These are phyloP conservation scores for Halophytophthora polymorphica DNA, from an alignment of 352 stramenopile species.

Conservation along the genomic window DNA sequence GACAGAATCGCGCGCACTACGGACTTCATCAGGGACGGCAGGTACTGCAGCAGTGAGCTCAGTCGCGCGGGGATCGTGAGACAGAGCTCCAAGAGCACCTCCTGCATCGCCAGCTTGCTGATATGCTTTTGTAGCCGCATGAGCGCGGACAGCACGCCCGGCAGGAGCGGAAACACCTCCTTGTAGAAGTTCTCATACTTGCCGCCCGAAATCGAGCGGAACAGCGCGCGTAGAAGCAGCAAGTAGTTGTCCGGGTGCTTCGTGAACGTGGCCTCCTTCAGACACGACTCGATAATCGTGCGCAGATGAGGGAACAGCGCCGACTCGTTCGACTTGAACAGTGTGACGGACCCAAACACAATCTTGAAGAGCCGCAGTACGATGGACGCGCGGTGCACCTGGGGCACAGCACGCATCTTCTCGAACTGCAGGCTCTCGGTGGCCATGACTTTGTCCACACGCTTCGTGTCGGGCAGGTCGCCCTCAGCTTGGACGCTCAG, in stretches of 20 bases:
- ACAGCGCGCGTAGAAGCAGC: conserved; percentile 92
- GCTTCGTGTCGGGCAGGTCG: conserved; percentile 74
- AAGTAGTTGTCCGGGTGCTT: conserved; percentile 94
- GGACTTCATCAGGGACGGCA: conserved; percentile 95
- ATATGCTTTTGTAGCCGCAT: conserved; percentile 92
- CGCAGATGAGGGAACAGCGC: conserved; percentile 92
- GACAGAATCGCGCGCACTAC: conserved; percentile 94
- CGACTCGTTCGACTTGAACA: conserved; percentile 96
- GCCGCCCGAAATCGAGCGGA: conserved; percentile 94
- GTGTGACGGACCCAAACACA: conserved; percentile 93
- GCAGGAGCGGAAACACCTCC: conserved; percentile 93
- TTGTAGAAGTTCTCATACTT: conserved; percentile 99
- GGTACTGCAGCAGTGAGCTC: conserved; percentile 95
- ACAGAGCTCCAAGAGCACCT: conserved; percentile 94
- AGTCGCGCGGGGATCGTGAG: conserved; percentile 95
- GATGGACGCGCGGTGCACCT: conserved; percentile 79
- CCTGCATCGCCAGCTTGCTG: conserved; percentile 78
- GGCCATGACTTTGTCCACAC: conserved; percentile 69
- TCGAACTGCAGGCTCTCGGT: conserved; percentile 78
- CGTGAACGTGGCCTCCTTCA: conserved; percentile 89
- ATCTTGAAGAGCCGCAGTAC: conserved; percentile 94
- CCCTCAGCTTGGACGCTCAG: conserved; percentile 82
- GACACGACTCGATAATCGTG: conserved; percentile 91
- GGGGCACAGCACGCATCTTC: conserved; percentile 65
- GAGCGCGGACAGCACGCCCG: conserved; percentile 91